Evolutionary conservation across 805 yeast species (phyloP).

Genomic region (Starmerella geochares): DNA sequence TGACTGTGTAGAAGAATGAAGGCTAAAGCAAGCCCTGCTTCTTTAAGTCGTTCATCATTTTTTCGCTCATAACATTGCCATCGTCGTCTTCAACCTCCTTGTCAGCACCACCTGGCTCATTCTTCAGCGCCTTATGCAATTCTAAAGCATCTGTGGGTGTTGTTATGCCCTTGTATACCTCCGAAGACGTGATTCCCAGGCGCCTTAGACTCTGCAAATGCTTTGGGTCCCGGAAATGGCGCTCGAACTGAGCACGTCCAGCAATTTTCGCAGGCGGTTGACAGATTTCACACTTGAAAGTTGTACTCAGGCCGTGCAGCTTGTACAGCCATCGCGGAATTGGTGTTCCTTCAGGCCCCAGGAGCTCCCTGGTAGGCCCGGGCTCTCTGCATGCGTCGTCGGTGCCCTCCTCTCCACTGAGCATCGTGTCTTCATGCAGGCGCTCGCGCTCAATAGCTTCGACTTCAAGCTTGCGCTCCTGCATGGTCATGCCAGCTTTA

Average conservation of each 20-base stretch:
- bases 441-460: conserved; percentile 35
- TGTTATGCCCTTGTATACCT: conserved; percentile 54
- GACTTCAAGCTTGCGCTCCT: conserved; percentile 53
- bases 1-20: background rate
- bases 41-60: conserved; percentile 73
- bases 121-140: conserved; percentile 40
- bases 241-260: conserved; percentile 62
- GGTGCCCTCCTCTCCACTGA: conserved; percentile 3
- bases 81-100: conserved; percentile 84
- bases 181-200: conserved; percentile 54
- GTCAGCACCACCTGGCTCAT: conserved; percentile 51
- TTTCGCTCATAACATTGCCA: conserved; percentile 83
- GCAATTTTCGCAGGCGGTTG: conserved; percentile 53
- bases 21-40: conserved; percentile 67
- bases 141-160: conserved; percentile 55
- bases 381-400: conserved; percentile 25
- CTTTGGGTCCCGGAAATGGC: conserved; percentile 57
- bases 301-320: conserved; percentile 69
- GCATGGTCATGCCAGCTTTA: conserved; percentile 53
- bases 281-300: conserved; percentile 75
- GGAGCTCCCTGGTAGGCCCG: conserved; percentile 40
- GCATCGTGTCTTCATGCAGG: conserved; percentile 20
- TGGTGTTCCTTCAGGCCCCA: conserved; percentile 84
- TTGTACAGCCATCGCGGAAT: conserved; percentile 91
- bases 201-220: conserved; percentile 67